Base-by-base conservation (phyloP, 192 early-diverging fungal genomes). In the Tieghemiomyces parasiticus region DNA sequence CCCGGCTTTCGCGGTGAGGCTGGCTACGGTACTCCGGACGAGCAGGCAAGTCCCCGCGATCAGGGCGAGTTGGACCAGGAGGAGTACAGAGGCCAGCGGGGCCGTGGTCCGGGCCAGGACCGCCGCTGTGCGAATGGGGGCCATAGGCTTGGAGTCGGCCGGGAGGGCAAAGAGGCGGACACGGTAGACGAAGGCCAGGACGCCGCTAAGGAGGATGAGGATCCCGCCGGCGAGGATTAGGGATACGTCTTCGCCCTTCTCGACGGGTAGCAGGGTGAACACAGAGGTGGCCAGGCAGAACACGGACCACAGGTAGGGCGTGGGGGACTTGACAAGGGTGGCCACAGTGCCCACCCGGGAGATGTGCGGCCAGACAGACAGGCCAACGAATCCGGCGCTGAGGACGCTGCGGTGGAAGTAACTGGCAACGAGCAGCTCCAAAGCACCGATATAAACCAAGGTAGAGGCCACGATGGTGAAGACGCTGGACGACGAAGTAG, bases 231-330 rank as follows among this genome's bases (percentile, higher is more conserved):
- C 68, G 31, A 69, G 59, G 19, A 91, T 86, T 29, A 91, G 68
- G 3, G 63, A 60, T 46, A 85, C 63, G 60, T 87, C 78, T 61
- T 88, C 88, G 47, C 80, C 83, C 64, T 80, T 84, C 58, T 94
- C 93, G 16, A 93, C 91, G 0, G 91, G 90, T 33, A 97, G 74
- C 55, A 94, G 64, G 1, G 89, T 90, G 65, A 97, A 97, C 19
- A 88, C 67, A 60, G 90, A 87, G 0, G 87, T 89, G 48, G 71
- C 61, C 6, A 89, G 42, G 61, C 88, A 91, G 20, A 74, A 71
- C 0, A 74, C 48, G 3, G 72, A 64, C 93, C 93, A 97, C 10
- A 73, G 46, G 0, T 58, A 48, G 33, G 89, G 66, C n/a, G 87
- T 63, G 33, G 59, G 20, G 14, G 42, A 30, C 59, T 83, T 73